A percentile compares a stretch with the other conserved stretches of the same genome.
These are phyloP conservation scores for Periconia sp. DNA, from an alignment of 2,329 filamentous ascomycete species.

Conservation along the genomic window DNA sequence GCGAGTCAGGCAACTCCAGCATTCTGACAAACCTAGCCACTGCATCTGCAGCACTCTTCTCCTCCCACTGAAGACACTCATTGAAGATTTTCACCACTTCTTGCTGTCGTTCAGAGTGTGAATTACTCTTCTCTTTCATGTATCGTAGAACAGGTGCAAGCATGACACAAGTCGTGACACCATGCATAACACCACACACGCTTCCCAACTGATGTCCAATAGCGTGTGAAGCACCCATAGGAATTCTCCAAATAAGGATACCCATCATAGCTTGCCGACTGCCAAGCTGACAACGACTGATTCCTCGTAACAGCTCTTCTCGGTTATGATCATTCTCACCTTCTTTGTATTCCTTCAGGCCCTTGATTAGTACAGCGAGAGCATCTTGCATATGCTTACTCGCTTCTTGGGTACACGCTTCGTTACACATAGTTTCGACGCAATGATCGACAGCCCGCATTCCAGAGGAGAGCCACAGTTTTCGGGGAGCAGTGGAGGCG, in stretches of 20 bases:
- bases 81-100: slow-evolving; percentile 27
- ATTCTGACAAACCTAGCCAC: slow-evolving; percentile 23
- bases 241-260: slow-evolving; percentile 19
- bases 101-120: slow-evolving; percentile 15
- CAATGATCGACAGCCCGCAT: slow-evolving; percentile 38
- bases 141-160: slow-evolving; percentile 26
- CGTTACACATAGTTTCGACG: slow-evolving; percentile 31
- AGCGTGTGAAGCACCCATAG: slow-evolving; percentile 27
- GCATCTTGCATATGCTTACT: slow-evolving; percentile 27
- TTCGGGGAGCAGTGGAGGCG: slow-evolving; percentile 27
- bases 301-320: slow-evolving; percentile 21
- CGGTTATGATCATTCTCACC: slow-evolving; percentile 17
- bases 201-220: slow-evolving; percentile 31
- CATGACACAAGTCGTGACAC: slow-evolving; percentile 28
- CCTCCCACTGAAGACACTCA: slow-evolving; percentile 18
- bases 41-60: slow-evolving; percentile 26
- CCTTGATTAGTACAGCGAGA: slow-evolving; percentile 23
- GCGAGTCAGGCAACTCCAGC: slow-evolving; percentile 22
- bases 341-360: slow-evolving; percentile 24
- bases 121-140: slow-evolving; percentile 13
- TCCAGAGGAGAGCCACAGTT: slow-evolving; percentile 33
- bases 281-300: slow-evolving; percentile 28
- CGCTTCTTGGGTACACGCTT: slow-evolving; percentile 16
- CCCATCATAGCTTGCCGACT: slow-evolving; percentile 28
- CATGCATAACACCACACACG: slow-evolving; percentile 26